Evolutionary conservation across 805 yeast species (phyloP).

Genomic region (Monosporozyma siamensis): DNA sequence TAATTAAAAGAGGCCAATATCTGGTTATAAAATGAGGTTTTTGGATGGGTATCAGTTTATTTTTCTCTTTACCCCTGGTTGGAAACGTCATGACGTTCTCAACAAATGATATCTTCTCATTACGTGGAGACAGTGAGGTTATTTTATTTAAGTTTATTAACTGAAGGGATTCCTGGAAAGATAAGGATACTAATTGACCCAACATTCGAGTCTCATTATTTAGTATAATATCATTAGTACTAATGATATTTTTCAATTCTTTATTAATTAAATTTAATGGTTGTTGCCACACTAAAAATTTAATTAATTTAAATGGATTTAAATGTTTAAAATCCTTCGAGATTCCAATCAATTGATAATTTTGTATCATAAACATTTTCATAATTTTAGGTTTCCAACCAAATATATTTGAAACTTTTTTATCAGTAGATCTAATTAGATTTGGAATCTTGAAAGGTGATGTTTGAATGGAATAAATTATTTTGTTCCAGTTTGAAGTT

Average conservation of each 20-base stretch:
- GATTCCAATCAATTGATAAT: slow-evolving; percentile 8
- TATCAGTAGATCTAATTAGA: not conserved
- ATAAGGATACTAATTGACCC: slow-evolving; percentile 12
- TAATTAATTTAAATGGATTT: not conserved
- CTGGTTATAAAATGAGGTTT: slow-evolving; percentile 39
- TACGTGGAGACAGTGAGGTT: not conserved
- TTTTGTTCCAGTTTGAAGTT: slow-evolving; percentile 12
- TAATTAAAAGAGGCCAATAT: slow-evolving; percentile 56
- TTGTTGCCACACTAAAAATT: slow-evolving; percentile 2
- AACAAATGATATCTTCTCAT: not conserved
- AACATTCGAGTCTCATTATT: slow-evolving; percentile 12
- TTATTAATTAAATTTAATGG: slow-evolving; percentile 17
- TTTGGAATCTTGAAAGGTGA: no score
- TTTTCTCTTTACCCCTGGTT: not conserved
- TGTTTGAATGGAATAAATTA: slow-evolving; percentile 19
- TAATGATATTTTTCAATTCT: slow-evolving; percentile 8
- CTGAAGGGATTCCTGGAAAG: not conserved
- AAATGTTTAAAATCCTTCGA: not conserved
- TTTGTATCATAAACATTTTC: slow-evolving; percentile 4
- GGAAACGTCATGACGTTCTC: not conserved
- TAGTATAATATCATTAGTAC: not conserved
- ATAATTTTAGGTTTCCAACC: slow-evolving; percentile 6
- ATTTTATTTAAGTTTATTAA: not conserved
- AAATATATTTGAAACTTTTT: no score
- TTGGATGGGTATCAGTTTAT: not conserved